A percentile compares a stretch with the other conserved stretches of the same genome.
phyloP scores from a whole-genome alignment of 176 grass and related monocot species.

The Carex pumila region DNA sequence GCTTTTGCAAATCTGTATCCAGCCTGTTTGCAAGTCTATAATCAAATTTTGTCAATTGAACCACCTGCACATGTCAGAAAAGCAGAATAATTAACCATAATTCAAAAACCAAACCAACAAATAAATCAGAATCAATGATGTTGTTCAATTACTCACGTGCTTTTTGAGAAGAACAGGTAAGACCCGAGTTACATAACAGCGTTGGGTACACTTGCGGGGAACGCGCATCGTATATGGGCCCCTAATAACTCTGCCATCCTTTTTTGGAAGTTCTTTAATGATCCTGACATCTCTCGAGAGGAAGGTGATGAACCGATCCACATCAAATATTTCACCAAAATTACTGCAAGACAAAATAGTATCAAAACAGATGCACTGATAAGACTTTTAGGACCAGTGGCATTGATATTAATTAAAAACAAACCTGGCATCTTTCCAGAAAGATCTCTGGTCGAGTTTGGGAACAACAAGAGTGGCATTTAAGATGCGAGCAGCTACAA shows the following conservation, averaged over 20 bases:
- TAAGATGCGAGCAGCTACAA: slow-evolving; percentile 80
- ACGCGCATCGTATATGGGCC: slow-evolving; percentile 81
- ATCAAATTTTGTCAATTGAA: slow-evolving; percentile 92
- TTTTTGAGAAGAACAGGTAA: slow-evolving; percentile 89
- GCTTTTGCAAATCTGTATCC: slow-evolving; percentile 78
- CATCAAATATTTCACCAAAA: slow-evolving; percentile 80
- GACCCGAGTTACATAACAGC: slow-evolving; percentile 85
- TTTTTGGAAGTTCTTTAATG: slow-evolving; percentile 71
- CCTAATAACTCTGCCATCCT: slow-evolving; percentile 39
- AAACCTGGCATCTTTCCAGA: slow-evolving; percentile 98
- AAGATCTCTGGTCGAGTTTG: slow-evolving; percentile 82
- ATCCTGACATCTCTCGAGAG: slow-evolving; percentile 83
- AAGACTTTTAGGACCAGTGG: slow-evolving; percentile 1
- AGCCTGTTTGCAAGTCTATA: slow-evolving; percentile 92
- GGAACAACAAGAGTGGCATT: slow-evolving; percentile 89
- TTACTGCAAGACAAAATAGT: slow-evolving; percentile 48
- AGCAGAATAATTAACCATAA: slow-evolving; percentile 10
- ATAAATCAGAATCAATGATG: slow-evolving; percentile 18
- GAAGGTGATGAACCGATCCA: slow-evolving; percentile 68
- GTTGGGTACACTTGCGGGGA: slow-evolving; percentile 75
- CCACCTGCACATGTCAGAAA: slow-evolving; percentile 48
- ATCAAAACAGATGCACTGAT: slow-evolving; percentile 32
- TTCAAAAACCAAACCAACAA: not conserved
- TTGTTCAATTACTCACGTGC: slow-evolving; percentile 53
- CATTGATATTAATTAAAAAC: not conserved